These are phyloP conservation scores for Juglanconis juglandina DNA, from an alignment of 2,329 filamentous ascomycete species.

Conservation along the genomic window DNA sequence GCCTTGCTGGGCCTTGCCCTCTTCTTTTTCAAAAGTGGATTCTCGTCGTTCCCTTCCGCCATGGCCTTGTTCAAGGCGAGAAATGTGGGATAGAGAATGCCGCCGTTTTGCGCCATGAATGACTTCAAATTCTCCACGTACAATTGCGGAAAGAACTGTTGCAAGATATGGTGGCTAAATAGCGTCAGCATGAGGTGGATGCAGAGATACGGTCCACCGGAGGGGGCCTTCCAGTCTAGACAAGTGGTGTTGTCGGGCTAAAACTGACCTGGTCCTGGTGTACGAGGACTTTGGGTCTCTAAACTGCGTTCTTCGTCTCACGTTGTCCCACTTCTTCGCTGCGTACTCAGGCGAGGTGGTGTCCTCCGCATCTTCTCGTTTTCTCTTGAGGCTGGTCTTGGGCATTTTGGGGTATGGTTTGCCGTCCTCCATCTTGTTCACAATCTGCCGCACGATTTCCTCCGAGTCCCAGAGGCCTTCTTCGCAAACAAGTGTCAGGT, in stretches of 20 bases:
- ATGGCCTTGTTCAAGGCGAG: constrained; percentile 28
- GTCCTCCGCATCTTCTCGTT: constrained; percentile 28
- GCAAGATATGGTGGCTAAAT: constrained; percentile 28
- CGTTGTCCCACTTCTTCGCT: constrained; percentile 21
- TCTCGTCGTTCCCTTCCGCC: constrained; percentile 20
- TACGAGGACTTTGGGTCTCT: constrained; percentile 18
- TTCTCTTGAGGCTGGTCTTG: constrained; percentile 36
- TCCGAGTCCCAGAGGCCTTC: constrained; percentile 28
- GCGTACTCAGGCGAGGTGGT: constrained; percentile 20
- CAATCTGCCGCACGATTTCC: constrained; percentile 33
- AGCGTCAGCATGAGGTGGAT: neutral
- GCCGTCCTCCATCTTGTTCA: constrained; percentile 39
- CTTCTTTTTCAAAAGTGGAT: constrained; percentile 28
- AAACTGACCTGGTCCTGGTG: constrained; percentile 12
- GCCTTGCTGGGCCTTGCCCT: constrained; percentile 22
- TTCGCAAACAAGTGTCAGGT: constrained; percentile 29
- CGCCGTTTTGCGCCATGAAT: constrained; percentile 22
- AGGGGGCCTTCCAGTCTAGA: too few relatives aligned
- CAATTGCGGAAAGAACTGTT: constrained; percentile 33
- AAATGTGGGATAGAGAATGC: constrained; percentile 34
- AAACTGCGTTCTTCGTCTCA: constrained; percentile 17
- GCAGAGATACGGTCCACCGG: neutral
- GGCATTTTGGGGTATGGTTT: constrained; percentile 33
- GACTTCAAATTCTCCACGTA: constrained; percentile 25
- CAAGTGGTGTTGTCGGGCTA: neutral